A percentile compares a stretch with the other conserved stretches of the same genome.
phyloP scores from a whole-genome alignment of 2,329 filamentous ascomycete genomes.

The Stachybotrys chartarum region DNA sequence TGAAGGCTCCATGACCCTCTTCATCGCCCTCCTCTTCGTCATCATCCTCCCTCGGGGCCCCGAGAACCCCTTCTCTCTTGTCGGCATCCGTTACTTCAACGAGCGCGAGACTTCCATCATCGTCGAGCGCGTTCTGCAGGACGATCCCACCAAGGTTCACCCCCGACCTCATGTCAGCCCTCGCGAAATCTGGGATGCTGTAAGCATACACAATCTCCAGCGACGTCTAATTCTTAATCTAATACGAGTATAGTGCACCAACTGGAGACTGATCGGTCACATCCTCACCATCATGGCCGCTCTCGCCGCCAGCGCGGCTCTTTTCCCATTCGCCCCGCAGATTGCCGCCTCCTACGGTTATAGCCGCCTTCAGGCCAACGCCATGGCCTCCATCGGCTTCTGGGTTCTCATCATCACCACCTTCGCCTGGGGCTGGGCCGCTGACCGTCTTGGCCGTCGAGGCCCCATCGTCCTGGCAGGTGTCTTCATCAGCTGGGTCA shows the following conservation, averaged over 20 bases:
- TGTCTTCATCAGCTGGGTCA: neutral
- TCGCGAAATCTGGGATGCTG: slow-evolving; percentile 24
- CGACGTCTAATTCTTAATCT: neutral
- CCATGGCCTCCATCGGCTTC: slow-evolving; percentile 25
- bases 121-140: slow-evolving; percentile 17
- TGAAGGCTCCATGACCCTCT: slow-evolving; percentile 19
- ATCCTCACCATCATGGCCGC: slow-evolving; percentile 6
- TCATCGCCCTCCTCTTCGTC: slow-evolving; percentile 23
- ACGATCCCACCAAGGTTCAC: slow-evolving; percentile 23
- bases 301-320: neutral
- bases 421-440: slow-evolving; percentile 18
- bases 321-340: neutral
- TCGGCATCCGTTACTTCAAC: slow-evolving; percentile 22
- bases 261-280: slow-evolving; percentile 28
- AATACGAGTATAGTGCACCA: slow-evolving; percentile 19
- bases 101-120: slow-evolving; percentile 27
- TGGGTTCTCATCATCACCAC: slow-evolving; percentile 26
- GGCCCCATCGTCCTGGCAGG: neutral
- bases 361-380: slow-evolving; percentile 18
- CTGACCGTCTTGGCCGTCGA: slow-evolving; percentile 4
- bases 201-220: slow-evolving; percentile 7
- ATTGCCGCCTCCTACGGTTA: slow-evolving; percentile 26
- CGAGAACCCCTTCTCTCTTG: slow-evolving; percentile 20
- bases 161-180: slow-evolving; percentile 19
- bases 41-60: slow-evolving; percentile 11